Base-by-base conservation (phyloP, 2,329 filamentous ascomycete species). In the Microsporum audouinii region DNA sequence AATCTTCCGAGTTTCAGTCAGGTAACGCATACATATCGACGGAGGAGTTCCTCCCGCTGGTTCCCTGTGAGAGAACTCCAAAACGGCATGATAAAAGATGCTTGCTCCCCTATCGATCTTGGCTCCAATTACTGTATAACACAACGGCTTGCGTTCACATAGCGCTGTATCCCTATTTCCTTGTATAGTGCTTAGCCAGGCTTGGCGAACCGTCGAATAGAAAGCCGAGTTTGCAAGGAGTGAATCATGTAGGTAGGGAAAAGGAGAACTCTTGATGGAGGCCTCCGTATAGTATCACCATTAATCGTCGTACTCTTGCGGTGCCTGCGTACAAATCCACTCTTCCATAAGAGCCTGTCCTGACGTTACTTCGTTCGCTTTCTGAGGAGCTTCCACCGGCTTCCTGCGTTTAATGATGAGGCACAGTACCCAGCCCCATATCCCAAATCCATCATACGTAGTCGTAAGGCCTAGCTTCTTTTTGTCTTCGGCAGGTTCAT, bases 381-480 rank as follows among this genome's bases (percentile, higher is more conserved):
- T 68, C 41, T 71, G 68, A 58, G 72, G 69, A 58, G 68, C 69
- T 57, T 71, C 65, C 41, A 62, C 66, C 60, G 70, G 64, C 59
- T 70, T 73, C 65, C 85, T 87, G 63, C 87, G 85, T 71, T 87
- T 88, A 73, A 99, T 86, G 6, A 99, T 88, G 62, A 99, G 80
- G 73, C 91, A 97, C 31, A 99, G 79, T 55, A 96, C 90, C 67
- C 90, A 88, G 8, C 94, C 91, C 75, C 96, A 95, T 70, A 99
- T 96, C 68, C 88, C 89, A 75, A 97, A 97, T 6, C 94, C 92
- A 69, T 97, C 91, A 75, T 97, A 99, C 12, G 85, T 86, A 31
- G 92, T 94, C 64, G 88, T 86, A 78, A 96, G 83, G 23, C 82
- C 84, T 67, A 95, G 77, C 73, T 96, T 97, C 78, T 99, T 96